Conservation (phyloP, 2,329 filamentous ascomycete genomes). For the Biscogniauxia sp. region DNA sequence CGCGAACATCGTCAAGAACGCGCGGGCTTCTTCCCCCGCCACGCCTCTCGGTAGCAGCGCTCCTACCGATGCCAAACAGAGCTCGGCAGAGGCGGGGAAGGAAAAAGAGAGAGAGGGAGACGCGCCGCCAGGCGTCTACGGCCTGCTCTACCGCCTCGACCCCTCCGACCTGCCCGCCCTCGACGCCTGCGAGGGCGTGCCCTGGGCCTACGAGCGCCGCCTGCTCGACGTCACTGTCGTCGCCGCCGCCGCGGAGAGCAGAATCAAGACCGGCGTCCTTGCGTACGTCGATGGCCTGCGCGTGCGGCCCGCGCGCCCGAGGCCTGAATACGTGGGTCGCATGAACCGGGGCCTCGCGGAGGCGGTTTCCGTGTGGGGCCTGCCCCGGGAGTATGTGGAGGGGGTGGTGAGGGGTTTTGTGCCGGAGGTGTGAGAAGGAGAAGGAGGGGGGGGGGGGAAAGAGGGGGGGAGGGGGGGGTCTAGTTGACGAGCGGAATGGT, state of each 20-base stretch:
- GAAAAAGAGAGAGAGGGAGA: too few species aligned
- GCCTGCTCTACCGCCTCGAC: constrained; percentile 54
- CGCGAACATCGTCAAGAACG: constrained; percentile 57
- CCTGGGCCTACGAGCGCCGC: constrained; percentile 54
- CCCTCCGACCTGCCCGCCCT: constrained; percentile 49
- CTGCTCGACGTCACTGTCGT: constrained; percentile 24
- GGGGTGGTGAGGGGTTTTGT: background rate
- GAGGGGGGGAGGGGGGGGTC: too few species aligned
- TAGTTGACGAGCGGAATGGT: too few species aligned
- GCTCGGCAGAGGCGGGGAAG: background rate
- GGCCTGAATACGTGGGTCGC: constrained; percentile 57
- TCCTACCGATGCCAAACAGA: too few species aligned
- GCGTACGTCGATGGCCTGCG: constrained; percentile 57
- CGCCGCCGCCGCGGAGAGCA: too few species aligned
- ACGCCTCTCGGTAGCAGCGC: background rate
- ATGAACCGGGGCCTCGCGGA: constrained; percentile 65
- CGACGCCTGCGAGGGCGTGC: constrained; percentile 62
- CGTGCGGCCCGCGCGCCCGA: constrained; percentile 39
- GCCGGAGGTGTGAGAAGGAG: background rate
- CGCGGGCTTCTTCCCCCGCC: background rate
- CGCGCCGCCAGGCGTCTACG: constrained; percentile 47
- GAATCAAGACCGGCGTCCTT: constrained; percentile 52
- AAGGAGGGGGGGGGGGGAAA: background rate
- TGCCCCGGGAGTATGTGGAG: constrained; percentile 52
- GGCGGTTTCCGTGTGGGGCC: constrained; percentile 49